Evolutionary conservation across 2,329 filamentous ascomycete species (phyloP).

Genomic region (Penicillium sp.): DNA sequence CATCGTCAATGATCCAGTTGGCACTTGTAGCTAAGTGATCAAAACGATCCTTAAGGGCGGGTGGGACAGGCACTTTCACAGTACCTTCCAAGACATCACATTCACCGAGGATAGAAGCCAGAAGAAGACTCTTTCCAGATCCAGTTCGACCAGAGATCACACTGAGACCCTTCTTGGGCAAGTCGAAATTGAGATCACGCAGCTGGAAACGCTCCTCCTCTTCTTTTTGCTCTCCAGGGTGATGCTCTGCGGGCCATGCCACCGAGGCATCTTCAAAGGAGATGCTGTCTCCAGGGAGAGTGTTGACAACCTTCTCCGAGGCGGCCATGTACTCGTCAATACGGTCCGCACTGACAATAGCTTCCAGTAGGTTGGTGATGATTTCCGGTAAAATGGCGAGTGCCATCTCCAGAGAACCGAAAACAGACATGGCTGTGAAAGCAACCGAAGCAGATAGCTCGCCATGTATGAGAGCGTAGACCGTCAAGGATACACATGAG

Average conservation of each 20-base stretch:
- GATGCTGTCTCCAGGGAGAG: constrained; percentile 60
- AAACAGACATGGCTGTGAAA: constrained; percentile 73
- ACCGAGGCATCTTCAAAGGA: constrained; percentile 67
- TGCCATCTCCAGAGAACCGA: constrained; percentile 71
- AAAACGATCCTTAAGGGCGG: constrained; percentile 53
- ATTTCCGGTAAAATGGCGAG: constrained; percentile 72
- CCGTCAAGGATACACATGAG: constrained; percentile 68
- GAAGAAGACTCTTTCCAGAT: constrained; percentile 73
- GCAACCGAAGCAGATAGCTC: constrained; percentile 70
- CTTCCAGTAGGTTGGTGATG: constrained; percentile 69
- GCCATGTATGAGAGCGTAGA: constrained; percentile 66
- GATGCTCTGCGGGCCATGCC: constrained; percentile 72
- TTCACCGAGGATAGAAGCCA: constrained; percentile 74
- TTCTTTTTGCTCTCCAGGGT: constrained; percentile 45
- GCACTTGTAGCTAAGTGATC: constrained; percentile 63
- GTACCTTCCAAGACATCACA: constrained; percentile 66
- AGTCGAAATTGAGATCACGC: constrained; percentile 63
- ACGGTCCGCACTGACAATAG: constrained; percentile 69
- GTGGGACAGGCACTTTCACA: constrained; percentile 51
- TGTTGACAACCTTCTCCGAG: constrained; percentile 65
- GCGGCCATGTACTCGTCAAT: constrained; percentile 72
- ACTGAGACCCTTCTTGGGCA: constrained; percentile 69
- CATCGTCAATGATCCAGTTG: constrained; percentile 40
- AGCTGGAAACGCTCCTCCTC: constrained; percentile 64
- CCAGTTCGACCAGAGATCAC: constrained; percentile 77